Conservation (phyloP, 345 rosid species). For the Adansonia digitata region DNA sequence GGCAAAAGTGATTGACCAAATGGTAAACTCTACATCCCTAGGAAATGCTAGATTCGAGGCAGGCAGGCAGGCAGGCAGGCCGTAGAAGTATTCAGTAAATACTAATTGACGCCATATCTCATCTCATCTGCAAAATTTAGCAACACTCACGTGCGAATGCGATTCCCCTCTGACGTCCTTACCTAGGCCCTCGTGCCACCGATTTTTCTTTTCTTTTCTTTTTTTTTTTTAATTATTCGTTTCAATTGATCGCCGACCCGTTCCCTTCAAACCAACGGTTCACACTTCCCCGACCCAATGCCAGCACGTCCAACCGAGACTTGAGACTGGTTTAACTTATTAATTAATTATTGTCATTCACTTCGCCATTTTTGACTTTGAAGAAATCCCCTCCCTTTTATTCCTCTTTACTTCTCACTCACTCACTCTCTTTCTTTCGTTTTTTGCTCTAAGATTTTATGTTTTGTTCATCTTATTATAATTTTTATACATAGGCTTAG, state of each 20-base stretch:
- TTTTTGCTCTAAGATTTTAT: too few relatives aligned
- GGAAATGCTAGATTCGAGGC: conserved; percentile 29
- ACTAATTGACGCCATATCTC: conserved; percentile 28
- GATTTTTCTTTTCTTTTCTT: too few relatives aligned
- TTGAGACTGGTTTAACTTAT: neutral
- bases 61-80: too few relatives aligned
- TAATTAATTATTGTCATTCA: too few relatives aligned
- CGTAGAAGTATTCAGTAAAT: too few relatives aligned
- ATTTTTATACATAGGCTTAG: neutral
- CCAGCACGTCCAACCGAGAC: neutral
- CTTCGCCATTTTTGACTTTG: neutral
- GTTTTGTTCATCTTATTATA: too few relatives aligned
- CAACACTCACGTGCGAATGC: conserved; percentile 48
- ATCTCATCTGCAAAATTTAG: neutral
- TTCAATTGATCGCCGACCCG: conserved; percentile 23
- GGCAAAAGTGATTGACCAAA: conserved; percentile 13
- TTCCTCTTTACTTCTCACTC: too few relatives aligned
- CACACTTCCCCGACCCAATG: neutral
- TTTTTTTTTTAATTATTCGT: neutral
- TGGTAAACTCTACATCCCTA: conserved; percentile 20
- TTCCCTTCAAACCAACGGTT: neutral
- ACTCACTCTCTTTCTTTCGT: too few relatives aligned
- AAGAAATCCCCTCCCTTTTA: neutral
- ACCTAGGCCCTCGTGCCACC: conserved; percentile 17
- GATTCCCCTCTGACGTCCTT: conserved; percentile 21